Evolutionary conservation across 2,329 filamentous ascomycete species (phyloP).

Genomic region (Neopestalotiopsis sp.): DNA sequence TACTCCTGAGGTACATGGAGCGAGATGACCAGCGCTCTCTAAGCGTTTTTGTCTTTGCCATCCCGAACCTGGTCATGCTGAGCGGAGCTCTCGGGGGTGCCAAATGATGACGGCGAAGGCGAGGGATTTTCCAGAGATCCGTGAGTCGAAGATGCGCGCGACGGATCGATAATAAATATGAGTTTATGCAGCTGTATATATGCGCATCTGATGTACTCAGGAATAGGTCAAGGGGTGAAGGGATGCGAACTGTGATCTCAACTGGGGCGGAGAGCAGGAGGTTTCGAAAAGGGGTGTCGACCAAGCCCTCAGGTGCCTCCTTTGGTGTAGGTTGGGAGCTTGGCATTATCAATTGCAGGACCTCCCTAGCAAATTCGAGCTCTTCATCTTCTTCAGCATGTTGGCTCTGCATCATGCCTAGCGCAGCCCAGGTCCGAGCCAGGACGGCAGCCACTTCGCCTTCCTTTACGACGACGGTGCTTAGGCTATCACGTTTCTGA

Average conservation of each 20-base stretch:
- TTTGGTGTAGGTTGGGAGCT: constrained; percentile 48
- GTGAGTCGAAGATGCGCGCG: constrained; percentile 85
- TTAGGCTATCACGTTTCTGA: constrained; percentile 63
- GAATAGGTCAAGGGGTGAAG: constrained; percentile 85
- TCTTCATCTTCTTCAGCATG: constrained; percentile 80
- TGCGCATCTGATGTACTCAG: constrained; percentile 77
- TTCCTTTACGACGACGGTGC: constrained; percentile 77
- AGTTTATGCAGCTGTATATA: constrained; percentile 82
- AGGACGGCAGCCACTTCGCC: constrained; percentile 82
- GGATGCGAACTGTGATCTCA: constrained; percentile 72
- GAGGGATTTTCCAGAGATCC: constrained; percentile 84
- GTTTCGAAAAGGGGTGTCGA: constrained; percentile 72
- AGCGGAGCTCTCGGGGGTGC: constrained; percentile 69
- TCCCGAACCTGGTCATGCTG: constrained; percentile 65
- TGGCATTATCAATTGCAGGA: constrained; percentile 70
- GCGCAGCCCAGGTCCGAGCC: constrained; percentile 75
- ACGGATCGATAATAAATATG: constrained; percentile 85
- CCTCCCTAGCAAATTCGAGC: constrained; percentile 79
- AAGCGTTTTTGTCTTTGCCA: constrained; percentile 63
- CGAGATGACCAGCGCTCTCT: constrained; percentile 69
- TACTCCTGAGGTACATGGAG: constrained; percentile 72
- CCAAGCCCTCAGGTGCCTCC: constrained; percentile 40
- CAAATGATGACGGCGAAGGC: constrained; percentile 77
- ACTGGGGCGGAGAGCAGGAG: constrained; percentile 81
- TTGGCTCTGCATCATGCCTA: constrained; percentile 75